Evolutionary conservation across 768 basidiomycete genomes (phyloP), one percentile per base, ranked within the genome.

Genomic region (Lactifluus pinguis): DNA sequence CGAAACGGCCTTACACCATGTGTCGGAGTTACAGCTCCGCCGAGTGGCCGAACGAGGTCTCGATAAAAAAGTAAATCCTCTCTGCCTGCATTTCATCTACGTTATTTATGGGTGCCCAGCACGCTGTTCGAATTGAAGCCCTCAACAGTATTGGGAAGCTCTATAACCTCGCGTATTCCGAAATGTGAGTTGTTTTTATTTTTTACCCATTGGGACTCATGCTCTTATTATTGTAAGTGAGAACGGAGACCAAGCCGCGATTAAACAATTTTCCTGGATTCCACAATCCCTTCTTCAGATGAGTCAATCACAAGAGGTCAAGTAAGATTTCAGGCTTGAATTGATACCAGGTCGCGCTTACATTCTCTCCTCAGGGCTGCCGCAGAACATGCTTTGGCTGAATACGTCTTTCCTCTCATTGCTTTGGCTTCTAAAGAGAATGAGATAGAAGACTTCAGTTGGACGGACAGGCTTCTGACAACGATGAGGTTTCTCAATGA

Each of bases 201-300:
- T 30, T 57, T 38, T 25, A 21, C n/a, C 15, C 39, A 29, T 45
- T 53, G 15, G 19, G 30, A 25, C 21, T 48, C 9, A 45, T 48
- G 39, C 17, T 48, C 55, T 61, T 41, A 42, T 50, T 47, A 21
- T 53, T 34, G 19, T 30, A 4, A 98, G 95, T 64, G 93, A 95
- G 70, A 85, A 84, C 61, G 83, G 84, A 44, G 90, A 93, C 56
- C 73, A 79, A 2, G 76, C 81, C 1, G 92, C 92, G 2, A 78
- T 86, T 34, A 68, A 75, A 15, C 89, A 95, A 49, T 98, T 98
- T 68, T 84, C 83, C 0, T 99, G 97, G 97, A 98, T 99, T 62
- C 94, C 97, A 0, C 79, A 86, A 30, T 76, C 79, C 44, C 76
- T 98, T 34, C 75, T 95, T 9, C 77, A 78, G 45, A 79, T 80